Percentiles rank a stretch among this genome's conserved stretches.
phyloP scores from a whole-genome alignment of 1,284 basidiomycete species.

The Sporisorium graminicola region DNA sequence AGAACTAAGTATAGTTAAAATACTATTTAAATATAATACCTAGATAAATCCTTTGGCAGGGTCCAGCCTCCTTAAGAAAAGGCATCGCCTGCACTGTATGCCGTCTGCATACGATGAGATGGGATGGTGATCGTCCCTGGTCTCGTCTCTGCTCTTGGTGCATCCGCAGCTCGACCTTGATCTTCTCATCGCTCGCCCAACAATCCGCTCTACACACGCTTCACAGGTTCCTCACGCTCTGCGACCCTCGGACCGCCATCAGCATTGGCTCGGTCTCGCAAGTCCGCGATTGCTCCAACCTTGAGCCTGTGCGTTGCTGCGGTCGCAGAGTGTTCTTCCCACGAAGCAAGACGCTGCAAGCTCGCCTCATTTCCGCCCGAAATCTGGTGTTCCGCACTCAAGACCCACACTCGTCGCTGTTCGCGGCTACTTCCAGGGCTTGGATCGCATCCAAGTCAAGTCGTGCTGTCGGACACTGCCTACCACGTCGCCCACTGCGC shows the following conservation, averaged over 20 bases:
- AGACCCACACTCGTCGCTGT: neutral
- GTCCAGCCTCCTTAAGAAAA: no score
- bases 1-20: no score
- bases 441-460: neutral
- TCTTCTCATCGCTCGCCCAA: neutral
- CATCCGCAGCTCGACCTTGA: constrained; percentile 1
- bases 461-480: neutral
- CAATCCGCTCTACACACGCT: neutral
- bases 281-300: constrained; percentile 1
- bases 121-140: neutral
- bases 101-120: constrained; percentile 2
- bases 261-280: constrained; percentile 1
- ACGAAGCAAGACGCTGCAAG: neutral
- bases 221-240: neutral
- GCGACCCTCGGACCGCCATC: neutral
- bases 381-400: neutral
- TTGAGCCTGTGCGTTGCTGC: constrained; percentile 4
- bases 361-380: neutral
- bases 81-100: no score
- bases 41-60: no score
- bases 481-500: neutral
- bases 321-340: neutral
- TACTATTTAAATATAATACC: no score
- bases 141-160: neutral
- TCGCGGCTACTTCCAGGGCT: neutral